A percentile compares a stretch with the other conserved stretches of the same genome.
Conservation (phyloP, 176 grass and related monocot species). For the Aechmea fasciata region DNA sequence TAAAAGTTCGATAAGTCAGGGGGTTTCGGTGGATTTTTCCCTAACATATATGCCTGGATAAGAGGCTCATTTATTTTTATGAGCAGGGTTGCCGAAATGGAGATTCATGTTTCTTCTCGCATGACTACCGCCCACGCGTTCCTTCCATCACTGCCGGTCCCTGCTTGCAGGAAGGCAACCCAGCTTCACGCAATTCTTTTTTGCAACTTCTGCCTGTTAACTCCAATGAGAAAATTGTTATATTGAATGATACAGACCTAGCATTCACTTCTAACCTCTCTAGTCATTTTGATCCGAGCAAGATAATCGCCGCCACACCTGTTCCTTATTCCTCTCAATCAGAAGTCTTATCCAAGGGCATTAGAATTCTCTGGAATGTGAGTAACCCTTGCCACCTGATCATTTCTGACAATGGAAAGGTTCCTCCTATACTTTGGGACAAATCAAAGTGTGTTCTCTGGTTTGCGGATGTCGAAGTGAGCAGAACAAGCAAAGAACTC, state of each 20-base stretch:
- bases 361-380: conserved; percentile 46
- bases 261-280: conserved; percentile 51
- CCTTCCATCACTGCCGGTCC: conserved; percentile 22
- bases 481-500: conserved; percentile 27
- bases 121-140: conserved; percentile 28
- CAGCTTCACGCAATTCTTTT: conserved; percentile 12
- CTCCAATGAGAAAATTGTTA: conserved; percentile 39
- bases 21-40: neutral
- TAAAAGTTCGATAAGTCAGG: too few relatives aligned
- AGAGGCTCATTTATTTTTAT: conserved; percentile 1
- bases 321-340: conserved; percentile 21
- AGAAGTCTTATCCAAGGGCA: conserved; percentile 29
- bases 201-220: conserved; percentile 12
- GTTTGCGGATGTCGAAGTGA: conserved; percentile 49
- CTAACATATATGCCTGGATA: conserved; percentile 1
- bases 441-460: conserved; percentile 46
- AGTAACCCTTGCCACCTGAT: conserved; percentile 39
- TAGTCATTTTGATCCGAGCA: conserved; percentile 39
- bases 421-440: conserved; percentile 44
- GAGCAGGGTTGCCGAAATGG: conserved; percentile 77
- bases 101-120: conserved; percentile 54
- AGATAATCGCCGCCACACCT: conserved; percentile 55
- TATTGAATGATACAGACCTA: conserved; percentile 62
- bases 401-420: conserved; percentile 19
- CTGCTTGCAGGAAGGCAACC: conserved; percentile 45